phyloP scores from a whole-genome alignment of 1,139 yeast genomes.

The Suhomyces chickasaworum region DNA sequence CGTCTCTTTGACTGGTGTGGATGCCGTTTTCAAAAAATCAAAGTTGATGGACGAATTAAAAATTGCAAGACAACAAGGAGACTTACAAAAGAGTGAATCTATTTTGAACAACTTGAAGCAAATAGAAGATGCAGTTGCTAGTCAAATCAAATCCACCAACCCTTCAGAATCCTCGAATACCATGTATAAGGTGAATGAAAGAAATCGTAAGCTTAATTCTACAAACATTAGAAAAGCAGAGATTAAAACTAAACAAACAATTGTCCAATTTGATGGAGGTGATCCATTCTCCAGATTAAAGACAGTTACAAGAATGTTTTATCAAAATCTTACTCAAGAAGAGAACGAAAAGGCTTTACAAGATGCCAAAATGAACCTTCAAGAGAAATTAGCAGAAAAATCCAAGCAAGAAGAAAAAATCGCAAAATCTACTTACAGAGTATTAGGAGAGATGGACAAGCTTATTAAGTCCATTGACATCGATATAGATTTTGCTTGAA shows the following conservation, averaged over 20 bases:
- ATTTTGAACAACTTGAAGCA: constrained; percentile 50
- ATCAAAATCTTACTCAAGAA: constrained; percentile 50
- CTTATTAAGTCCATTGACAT: constrained; percentile 39
- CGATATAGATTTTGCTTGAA: constrained; percentile 28
- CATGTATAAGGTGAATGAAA: constrained; percentile 69
- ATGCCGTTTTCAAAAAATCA: constrained; percentile 77
- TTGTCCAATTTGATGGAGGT: constrained; percentile 47
- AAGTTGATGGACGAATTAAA: constrained; percentile 71
- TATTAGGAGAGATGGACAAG: constrained; percentile 47
- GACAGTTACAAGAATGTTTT: constrained; percentile 83
- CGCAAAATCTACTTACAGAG: constrained; percentile 45
- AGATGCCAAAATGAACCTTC: constrained; percentile 42
- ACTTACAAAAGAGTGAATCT: constrained; percentile 54
- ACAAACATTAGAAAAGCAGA: constrained; percentile 82
- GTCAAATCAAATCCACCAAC: constrained; percentile 24
- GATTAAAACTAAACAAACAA: constrained; percentile 55
- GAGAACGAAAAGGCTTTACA: constrained; percentile 49
- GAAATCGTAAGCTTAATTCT: constrained; percentile 82
- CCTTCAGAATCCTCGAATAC: constrained; percentile 30
- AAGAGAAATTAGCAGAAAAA: constrained; percentile 39
- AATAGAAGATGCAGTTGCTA: constrained; percentile 34
- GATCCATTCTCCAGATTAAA: constrained; percentile 92
- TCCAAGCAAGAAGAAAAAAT: constrained; percentile 42
- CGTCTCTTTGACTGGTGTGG: constrained; percentile 45
- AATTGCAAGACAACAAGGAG: constrained; percentile 67